phyloP scores from a whole-genome alignment of 2,329 filamentous ascomycete species.

The Fusarium equiseti region DNA sequence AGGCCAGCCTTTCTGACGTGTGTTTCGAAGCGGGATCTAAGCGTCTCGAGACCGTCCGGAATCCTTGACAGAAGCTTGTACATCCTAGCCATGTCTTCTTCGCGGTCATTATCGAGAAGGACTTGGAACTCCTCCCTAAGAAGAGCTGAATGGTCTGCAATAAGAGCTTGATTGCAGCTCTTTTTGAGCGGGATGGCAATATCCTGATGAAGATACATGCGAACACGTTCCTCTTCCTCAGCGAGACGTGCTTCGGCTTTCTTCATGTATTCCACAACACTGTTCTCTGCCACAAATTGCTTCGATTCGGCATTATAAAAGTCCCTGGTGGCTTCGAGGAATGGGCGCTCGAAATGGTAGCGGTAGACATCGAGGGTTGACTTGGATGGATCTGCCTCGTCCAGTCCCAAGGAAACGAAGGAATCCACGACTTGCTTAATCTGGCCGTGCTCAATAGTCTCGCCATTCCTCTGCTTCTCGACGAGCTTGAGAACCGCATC shows the following conservation, averaged over 20 bases:
- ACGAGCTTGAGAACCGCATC: constrained; percentile 92
- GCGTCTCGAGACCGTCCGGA: constrained; percentile 88
- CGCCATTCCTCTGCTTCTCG: constrained; percentile 95
- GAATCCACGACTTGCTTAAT: constrained; percentile 98
- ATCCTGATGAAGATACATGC: constrained; percentile 90
- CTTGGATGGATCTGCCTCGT: constrained; percentile 92
- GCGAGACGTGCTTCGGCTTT: constrained; percentile 91
- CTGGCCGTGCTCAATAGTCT: constrained; percentile 96
- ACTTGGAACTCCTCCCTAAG: constrained; percentile 96
- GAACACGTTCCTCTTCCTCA: constrained; percentile 94
- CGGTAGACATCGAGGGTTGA: constrained; percentile 96
- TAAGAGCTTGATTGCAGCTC: constrained; percentile 88
- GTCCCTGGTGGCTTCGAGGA: constrained; percentile 82
- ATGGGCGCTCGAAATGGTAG: constrained; percentile 91
- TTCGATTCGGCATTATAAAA: constrained; percentile 96
- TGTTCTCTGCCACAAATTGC: constrained; percentile 95
- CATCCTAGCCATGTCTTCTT: constrained; percentile 96
- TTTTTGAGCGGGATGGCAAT: constrained; percentile 88
- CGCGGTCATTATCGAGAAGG: constrained; percentile 91
- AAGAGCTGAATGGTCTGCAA: constrained; percentile 86
- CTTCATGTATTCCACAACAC: constrained; percentile 99
- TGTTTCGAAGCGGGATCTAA: constrained; percentile 87
- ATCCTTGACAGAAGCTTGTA: constrained; percentile 92
- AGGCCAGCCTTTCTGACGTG: constrained; percentile 93
- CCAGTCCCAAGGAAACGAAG: constrained; percentile 93